phyloP scores from a whole-genome alignment of 1,284 basidiomycete genomes.

The Sporisorium iseilematis-ciliati region DNA sequence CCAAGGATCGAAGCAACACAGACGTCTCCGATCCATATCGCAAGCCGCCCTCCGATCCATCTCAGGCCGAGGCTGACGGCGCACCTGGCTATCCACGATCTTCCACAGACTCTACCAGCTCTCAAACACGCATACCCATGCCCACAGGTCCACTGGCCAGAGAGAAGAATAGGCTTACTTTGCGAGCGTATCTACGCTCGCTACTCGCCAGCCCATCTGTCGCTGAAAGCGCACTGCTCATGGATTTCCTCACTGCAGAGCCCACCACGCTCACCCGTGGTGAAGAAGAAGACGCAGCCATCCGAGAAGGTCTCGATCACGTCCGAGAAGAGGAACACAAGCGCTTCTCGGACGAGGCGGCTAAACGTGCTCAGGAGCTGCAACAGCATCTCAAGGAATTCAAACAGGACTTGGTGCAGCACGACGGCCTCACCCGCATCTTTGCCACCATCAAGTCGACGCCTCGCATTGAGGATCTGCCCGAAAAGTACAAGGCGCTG shows the following conservation, averaged over 20 bases:
- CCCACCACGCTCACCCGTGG: slow-evolving; percentile 79
- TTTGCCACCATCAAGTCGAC: slow-evolving; percentile 90
- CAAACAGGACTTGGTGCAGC: slow-evolving; percentile 81
- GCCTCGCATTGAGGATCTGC: slow-evolving; percentile 81
- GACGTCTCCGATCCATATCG: slow-evolving; percentile 46
- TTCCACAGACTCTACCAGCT: slow-evolving; percentile 30
- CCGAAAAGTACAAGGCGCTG: slow-evolving; percentile 86
- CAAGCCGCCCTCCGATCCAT: slow-evolving; percentile 12
- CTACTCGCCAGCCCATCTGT: slow-evolving; percentile 80
- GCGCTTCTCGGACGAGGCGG: slow-evolving; percentile 87
- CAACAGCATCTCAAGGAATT: slow-evolving; percentile 85
- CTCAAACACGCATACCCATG: slow-evolving; percentile 32
- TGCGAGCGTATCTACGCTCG: slow-evolving; percentile 88
- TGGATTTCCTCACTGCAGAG: slow-evolving; percentile 84
- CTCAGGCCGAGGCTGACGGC: slow-evolving; percentile 13
- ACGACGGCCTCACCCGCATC: slow-evolving; percentile 86
- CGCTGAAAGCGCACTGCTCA: slow-evolving; percentile 85
- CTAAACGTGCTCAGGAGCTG: slow-evolving; percentile 86
- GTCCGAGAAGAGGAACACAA: slow-evolving; percentile 87
- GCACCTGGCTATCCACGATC: slow-evolving; percentile 13
- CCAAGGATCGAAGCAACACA: slow-evolving; percentile 61
- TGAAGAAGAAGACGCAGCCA: slow-evolving; percentile 83
- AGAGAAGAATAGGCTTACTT: slow-evolving; percentile 94
- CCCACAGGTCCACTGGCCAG: slow-evolving; percentile 66
- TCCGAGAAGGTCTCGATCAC: slow-evolving; percentile 89